A percentile compares a stretch with the other conserved stretches of the same genome.
Evolutionary conservation across 257 asterid species (phyloP).

Genomic region (Salvia splendens): DNA sequence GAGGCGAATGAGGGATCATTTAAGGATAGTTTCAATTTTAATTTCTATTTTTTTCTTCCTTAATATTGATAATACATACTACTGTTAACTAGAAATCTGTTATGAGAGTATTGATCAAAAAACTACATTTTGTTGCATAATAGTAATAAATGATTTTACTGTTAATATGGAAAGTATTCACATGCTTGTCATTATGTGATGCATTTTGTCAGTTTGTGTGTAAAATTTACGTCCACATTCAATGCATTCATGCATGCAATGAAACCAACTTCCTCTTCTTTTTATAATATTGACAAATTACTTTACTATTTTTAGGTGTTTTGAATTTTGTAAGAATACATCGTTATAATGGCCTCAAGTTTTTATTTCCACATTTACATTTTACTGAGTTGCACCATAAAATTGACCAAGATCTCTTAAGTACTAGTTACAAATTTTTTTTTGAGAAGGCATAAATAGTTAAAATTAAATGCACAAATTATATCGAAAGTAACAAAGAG

Average conservation of each 20-base stretch:
- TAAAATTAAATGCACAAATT: too few relatives aligned
- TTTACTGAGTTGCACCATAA: neutral
- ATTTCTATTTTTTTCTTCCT: neutral
- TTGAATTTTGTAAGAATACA: neutral
- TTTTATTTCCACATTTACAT: neutral
- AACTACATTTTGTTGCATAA: neutral
- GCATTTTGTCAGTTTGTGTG: neutral
- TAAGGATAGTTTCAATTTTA: neutral
- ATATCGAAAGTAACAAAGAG: too few relatives aligned
- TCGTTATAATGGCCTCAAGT: neutral
- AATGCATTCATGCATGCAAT: slow-evolving; percentile 17
- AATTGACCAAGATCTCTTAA: neutral
- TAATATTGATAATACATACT: neutral
- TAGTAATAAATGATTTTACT: neutral
- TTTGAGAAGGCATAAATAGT: too few relatives aligned
- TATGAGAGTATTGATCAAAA: neutral
- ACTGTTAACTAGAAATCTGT: neutral
- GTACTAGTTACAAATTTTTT: too few relatives aligned
- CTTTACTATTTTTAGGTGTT: neutral
- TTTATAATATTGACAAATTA: neutral
- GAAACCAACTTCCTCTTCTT: neutral
- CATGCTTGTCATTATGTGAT: neutral
- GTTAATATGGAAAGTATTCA: neutral
- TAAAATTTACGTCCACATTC: slow-evolving; percentile 7
- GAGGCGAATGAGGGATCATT: neutral